Conservation (phyloP, 257 asterid species). For the Przewalskia tangutica region DNA sequence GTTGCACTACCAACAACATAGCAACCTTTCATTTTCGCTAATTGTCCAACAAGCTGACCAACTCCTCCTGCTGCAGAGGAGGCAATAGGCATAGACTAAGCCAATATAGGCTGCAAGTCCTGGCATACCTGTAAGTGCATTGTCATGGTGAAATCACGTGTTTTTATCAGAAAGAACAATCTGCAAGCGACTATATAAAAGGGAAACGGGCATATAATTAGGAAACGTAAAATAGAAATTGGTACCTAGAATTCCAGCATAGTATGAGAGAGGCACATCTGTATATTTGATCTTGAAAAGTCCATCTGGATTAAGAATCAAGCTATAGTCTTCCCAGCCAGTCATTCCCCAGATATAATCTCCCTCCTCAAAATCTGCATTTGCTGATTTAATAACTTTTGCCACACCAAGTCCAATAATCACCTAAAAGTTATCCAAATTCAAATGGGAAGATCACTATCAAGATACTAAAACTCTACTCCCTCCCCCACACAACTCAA, state of each 20-base stretch:
- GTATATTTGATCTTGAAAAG: neutral
- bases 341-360: constrained; percentile 17
- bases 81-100: constrained; percentile 10
- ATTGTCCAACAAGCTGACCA: constrained; percentile 16
- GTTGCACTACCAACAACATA: constrained; percentile 10
- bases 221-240: neutral
- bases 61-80: constrained; percentile 14
- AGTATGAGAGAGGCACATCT: constrained; percentile 10
- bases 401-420: constrained; percentile 13
- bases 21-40: constrained; percentile 8
- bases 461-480: neutral
- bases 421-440: neutral
- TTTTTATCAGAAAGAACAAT: neutral
- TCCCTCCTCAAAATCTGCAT: constrained; percentile 10
- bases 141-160: neutral
- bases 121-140: constrained; percentile 9
- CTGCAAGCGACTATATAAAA: neutral
- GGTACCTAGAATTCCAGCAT: constrained; percentile 15
- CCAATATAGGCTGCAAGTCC: constrained; percentile 16
- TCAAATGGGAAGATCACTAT: neutral
- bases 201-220: neutral
- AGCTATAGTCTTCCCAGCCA: constrained; percentile 15
- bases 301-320: neutral
- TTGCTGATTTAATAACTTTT: constrained; percentile 8
- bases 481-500: neutral